Base-by-base conservation (phyloP, 2,329 filamentous ascomycete genomes). In the Epichloe sibirici region DNA sequence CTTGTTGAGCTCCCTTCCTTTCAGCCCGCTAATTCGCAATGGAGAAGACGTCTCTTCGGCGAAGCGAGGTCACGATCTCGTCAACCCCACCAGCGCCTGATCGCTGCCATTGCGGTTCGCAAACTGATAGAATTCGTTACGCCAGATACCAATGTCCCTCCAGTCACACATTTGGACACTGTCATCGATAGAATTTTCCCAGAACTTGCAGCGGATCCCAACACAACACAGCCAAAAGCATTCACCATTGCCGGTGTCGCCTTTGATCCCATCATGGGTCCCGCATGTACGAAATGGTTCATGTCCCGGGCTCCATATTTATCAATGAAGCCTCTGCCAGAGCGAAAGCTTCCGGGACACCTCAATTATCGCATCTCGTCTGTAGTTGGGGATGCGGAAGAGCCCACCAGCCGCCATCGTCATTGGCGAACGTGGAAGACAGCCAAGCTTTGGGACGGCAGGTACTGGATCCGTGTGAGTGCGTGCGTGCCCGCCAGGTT, bases 391-490 rank as follows among this genome's bases (percentile, higher is more conserved):
- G 50, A 45, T 5, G n/a, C 46, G 13, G 51, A 52, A 9, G 56
- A 53, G 34, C 52, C 55, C 25, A 13, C 48, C 5, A 45, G 35
- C 15, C 57, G 56, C 6, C 53, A 53, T 31, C 45, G 35, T 13
- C 49, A 53, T 34, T 59, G 71, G 66, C 54, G 58, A 8, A 59
- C 58, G 28, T 70, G 66, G 65, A 66, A 62, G 45, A 61, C 57
- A 21, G 57, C 61, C 12, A 62, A 63, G 46, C 62, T 76, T 51
- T 85, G 74, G 68, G 82, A 85, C 62, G 77, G 79, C 0, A 77
- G 82, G 2, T 85, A 75, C 64, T 85, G 82, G 82, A 65, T 83
- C 15, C 70, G 73, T 15, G 52, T 81, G 9, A 64, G 65, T 21
- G 66, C 71, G 46, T 71, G 72, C 5, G 64, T 73, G 6, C 71